Evolutionary conservation across 441 rosid genomes (phyloP).

Genomic region (Melastoma candidum): DNA sequence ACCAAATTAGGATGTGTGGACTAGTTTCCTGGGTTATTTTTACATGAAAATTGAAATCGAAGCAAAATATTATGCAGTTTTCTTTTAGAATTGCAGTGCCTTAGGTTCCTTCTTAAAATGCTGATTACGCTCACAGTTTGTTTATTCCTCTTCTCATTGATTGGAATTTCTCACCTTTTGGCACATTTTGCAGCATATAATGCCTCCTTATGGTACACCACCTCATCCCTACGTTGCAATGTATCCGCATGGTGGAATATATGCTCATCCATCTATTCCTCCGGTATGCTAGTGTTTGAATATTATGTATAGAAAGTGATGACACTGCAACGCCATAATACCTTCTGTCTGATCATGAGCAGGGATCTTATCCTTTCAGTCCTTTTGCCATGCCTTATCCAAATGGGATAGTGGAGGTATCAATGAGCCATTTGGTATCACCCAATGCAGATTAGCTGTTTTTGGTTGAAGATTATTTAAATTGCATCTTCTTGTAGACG

Average conservation of each 20-base stretch:
- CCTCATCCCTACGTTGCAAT: constrained; percentile 92
- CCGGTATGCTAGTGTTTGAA: constrained; percentile 39
- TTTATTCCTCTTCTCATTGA: too few species aligned
- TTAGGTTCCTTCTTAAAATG: too few species aligned
- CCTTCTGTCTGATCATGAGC: constrained; percentile 17
- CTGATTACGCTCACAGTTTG: too few species aligned
- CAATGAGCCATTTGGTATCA: constrained; percentile 36
- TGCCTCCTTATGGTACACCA: constrained; percentile 95
- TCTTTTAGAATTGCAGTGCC: too few species aligned
- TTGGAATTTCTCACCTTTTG: too few species aligned
- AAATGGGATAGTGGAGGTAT: constrained; percentile 76
- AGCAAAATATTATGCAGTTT: too few species aligned
- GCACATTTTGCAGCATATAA: constrained; percentile 57
- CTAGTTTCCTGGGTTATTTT: too few species aligned
- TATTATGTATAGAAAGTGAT: constrained; percentile 4
- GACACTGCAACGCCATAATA: constrained; percentile 10
- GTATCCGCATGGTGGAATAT: constrained; percentile 96
- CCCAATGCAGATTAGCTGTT: constrained; percentile 9
- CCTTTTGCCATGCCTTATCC: constrained; percentile 91
- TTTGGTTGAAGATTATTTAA: constrained; percentile 5
- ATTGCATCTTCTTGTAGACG: constrained; percentile 35
- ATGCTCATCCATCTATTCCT: constrained; percentile 81
- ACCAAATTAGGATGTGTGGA: too few species aligned
- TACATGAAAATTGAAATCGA: too few species aligned
- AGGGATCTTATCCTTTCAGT: constrained; percentile 97